Evolutionary conservation across 2,329 filamentous ascomycete genomes (phyloP).

Genomic region (Pseudocercospora cruenta): DNA sequence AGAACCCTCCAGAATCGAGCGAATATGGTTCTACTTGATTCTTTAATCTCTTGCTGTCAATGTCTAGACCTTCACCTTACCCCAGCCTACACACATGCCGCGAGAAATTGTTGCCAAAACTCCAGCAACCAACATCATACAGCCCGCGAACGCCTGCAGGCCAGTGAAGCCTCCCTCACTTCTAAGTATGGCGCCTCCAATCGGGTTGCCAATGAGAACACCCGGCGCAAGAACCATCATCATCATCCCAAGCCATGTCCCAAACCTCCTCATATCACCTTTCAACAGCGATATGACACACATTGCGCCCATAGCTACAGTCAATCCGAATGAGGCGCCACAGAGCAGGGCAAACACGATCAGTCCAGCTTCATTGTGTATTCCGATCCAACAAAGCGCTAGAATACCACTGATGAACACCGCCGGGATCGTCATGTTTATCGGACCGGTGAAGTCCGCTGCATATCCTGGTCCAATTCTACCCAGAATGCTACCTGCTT

Average conservation of each 20-base stretch:
- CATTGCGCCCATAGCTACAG: background rate
- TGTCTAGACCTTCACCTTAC: background rate
- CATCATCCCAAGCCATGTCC: conserved; percentile 1
- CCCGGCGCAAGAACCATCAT: conserved; percentile 4
- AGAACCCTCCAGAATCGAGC: no score
- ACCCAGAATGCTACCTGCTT: conserved; percentile 56
- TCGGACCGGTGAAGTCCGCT: conserved; percentile 49
- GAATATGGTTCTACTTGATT: background rate
- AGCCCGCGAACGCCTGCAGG: conserved; percentile 7
- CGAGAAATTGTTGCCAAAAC: background rate
- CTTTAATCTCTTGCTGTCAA: background rate
- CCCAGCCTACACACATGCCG: background rate
- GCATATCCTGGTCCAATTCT: conserved; percentile 48
- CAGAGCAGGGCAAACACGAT: conserved; percentile 6
- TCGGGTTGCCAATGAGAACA: conserved; percentile 11
- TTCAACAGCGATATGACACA: background rate
- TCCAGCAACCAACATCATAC: background rate
- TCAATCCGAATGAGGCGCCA: background rate
- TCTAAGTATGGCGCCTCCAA: conserved; percentile 4
- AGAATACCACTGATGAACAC: conserved; percentile 8
- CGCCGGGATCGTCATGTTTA: conserved; percentile 39
- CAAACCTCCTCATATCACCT: conserved; percentile 13
- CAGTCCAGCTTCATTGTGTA: conserved; percentile 7
- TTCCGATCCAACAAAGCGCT: conserved; percentile 7
- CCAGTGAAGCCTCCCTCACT: background rate